Evolutionary conservation across 345 rosid species (phyloP).

Genomic region (Brassica cretica): DNA sequence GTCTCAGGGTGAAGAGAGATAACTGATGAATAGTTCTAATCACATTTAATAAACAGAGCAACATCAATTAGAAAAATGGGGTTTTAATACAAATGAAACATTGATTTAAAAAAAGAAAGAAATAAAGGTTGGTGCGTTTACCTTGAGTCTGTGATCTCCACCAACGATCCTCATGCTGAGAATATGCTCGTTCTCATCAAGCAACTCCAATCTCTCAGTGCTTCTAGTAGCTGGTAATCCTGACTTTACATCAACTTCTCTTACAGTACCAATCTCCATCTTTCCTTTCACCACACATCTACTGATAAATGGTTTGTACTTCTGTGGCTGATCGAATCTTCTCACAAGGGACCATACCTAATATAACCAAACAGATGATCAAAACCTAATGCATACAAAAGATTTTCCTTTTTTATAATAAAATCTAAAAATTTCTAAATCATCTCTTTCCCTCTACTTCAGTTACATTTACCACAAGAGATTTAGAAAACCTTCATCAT

Average conservation of each 20-base stretch:
- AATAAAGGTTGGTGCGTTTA: constrained; percentile 11
- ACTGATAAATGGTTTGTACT: constrained; percentile 74
- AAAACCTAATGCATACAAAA: neutral
- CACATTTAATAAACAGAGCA: neutral
- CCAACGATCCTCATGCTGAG: constrained; percentile 73
- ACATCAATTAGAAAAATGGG: neutral
- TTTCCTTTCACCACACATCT: constrained; percentile 69
- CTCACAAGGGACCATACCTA: constrained; percentile 91
- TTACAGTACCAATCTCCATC: constrained; percentile 74
- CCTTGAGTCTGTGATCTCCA: constrained; percentile 87
- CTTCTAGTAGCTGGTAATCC: constrained; percentile 85
- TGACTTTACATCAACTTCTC: constrained; percentile 80
- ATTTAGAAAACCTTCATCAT: neutral
- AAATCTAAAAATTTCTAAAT: neutral
- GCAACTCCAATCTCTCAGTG: constrained; percentile 74
- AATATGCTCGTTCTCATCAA: constrained; percentile 75
- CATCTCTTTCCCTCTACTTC: neutral
- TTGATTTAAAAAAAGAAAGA: neutral
- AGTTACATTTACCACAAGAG: neutral
- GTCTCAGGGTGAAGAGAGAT: neutral
- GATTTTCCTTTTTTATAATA: neutral
- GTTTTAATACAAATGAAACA: neutral
- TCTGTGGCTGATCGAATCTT: constrained; percentile 84
- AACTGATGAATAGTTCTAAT: neutral
- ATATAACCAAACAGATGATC: neutral